phyloP scores from a whole-genome alignment of 129 eudicot species.

The Erigeron canadensis region DNA sequence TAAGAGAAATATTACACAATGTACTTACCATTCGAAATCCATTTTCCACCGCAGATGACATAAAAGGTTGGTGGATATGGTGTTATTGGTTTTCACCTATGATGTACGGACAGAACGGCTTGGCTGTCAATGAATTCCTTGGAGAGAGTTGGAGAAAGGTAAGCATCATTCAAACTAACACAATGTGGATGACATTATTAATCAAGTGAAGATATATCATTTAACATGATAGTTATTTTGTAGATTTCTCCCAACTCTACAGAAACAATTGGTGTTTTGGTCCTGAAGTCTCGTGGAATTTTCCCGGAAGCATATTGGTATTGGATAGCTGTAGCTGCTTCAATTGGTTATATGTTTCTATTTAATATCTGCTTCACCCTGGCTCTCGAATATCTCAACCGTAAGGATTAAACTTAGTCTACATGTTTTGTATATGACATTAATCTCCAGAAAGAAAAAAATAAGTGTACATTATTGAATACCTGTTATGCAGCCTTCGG shows the following conservation, averaged over 20 bases:
- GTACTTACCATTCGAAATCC: background rate
- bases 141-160: conserved; percentile 91
- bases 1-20: background rate
- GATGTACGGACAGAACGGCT: conserved; percentile 90
- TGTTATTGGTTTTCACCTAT: conserved; percentile 92
- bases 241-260: conserved; percentile 54
- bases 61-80: conserved; percentile 86
- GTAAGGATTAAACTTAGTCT: conserved; percentile 45
- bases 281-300: conserved; percentile 66
- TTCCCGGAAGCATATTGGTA: conserved; percentile 76
- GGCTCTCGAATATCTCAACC: conserved; percentile 72
- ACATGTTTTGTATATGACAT: background rate
- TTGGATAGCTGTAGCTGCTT: conserved; percentile 80
- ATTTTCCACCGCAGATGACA: conserved; percentile 48
- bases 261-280: conserved; percentile 57
- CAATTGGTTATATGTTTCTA: conserved; percentile 58
- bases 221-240: conserved; percentile 17
- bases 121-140: conserved; percentile 81
- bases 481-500: conserved; percentile 61
- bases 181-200: background rate
- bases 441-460: conserved; percentile 2
- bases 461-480: conserved; percentile 1
- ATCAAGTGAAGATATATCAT: conserved; percentile 9
- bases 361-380: conserved; percentile 58
- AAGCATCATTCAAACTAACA: conserved; percentile 28